Evolutionary conservation across 164 flowering plant species (phyloP).

Genomic region (Dillenia turbinata): DNA sequence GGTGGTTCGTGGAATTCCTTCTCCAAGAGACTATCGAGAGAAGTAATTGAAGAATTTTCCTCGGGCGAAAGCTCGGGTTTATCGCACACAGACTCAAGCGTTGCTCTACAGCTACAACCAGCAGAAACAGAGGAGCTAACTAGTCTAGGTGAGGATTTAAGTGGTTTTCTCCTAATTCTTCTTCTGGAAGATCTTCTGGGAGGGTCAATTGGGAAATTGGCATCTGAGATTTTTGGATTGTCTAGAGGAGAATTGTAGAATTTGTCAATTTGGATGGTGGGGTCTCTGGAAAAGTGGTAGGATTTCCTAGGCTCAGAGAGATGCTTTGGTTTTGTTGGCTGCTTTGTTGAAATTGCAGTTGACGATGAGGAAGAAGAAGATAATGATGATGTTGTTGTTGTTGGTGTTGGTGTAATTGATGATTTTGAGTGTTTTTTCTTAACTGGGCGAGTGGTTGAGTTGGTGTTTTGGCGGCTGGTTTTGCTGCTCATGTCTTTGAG

Average conservation of each 20-base stretch:
- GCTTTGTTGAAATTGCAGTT: constrained; percentile 13
- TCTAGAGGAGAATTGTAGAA: constrained; percentile 16
- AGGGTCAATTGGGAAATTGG: constrained; percentile 30
- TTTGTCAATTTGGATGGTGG: constrained; percentile 5
- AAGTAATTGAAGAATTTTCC: constrained; percentile 9
- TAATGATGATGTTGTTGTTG: constrained; percentile 2
- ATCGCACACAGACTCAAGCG: constrained; percentile 21
- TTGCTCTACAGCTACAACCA: constrained; percentile 21
- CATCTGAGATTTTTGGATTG: constrained; percentile 19
- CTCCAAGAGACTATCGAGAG: constrained; percentile 19
- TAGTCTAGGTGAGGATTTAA: constrained; percentile 15
- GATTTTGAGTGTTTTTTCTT: constrained; percentile 22
- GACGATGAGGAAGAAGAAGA: constrained; percentile 3
- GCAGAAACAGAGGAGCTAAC: constrained; percentile 28
- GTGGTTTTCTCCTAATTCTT: not conserved
- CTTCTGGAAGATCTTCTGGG: constrained; percentile 31
- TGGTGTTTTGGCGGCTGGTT: constrained; percentile 19
- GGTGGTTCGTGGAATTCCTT: not conserved
- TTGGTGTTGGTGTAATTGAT: not conserved
- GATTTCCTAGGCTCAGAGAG: constrained; percentile 41
- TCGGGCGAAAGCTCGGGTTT: constrained; percentile 8
- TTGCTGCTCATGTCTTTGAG: constrained; percentile 53
- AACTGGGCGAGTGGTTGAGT: constrained; percentile 3
- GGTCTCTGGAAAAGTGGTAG: constrained; percentile 48
- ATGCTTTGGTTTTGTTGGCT: constrained; percentile 16